Base-by-base conservation (phyloP, 73 alveolate genomes). In the Tetrahymena thermophila region DNA sequence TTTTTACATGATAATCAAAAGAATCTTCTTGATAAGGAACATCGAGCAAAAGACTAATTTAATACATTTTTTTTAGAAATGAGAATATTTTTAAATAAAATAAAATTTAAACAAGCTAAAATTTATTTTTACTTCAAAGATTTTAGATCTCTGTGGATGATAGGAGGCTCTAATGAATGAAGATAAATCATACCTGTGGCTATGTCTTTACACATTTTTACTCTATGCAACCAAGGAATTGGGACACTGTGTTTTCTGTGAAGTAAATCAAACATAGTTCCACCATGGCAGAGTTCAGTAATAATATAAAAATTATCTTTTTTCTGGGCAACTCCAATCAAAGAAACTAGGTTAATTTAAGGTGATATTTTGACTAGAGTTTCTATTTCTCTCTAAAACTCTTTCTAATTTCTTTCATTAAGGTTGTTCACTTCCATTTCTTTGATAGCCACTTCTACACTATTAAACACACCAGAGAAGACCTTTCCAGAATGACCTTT, bases 231-330 rank as follows among this genome's bases (percentile, higher is more conserved):
- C 99, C 99, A 99, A 44, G 98, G 94, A 56, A 99, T 93, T 43
- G 94, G 94, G 0, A 96, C 93, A 94, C 96, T 93, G 28, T 98
- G 97, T 34, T 95, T 96, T 94, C 98, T 98, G 94, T 99, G 99
- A 55, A 99, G 97, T 35, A 99, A 96, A 23, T 96, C 97, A 96
- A 98, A 98, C 56, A 99, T 95, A 35, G 99, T 97, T 4, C 99
- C 99, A 34, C 99, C 99, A 50, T 85, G 95, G 96, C 99, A 99
- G 97, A 71, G 98, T 97, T 99, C 99, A 11, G 99, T 98, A 6
- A 99, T 99, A 40, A 99, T 99, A 93, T 98, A 96, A 56, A 96
- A 83, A 89, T 71, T 94, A 93, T 71, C 94, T 23, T 37, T 93
- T 25, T 94, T 83, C 93, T 97, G 94, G 85, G 98, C 95, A 9